Evolutionary conservation across 1,139 yeast genomes (phyloP).

Genomic region (Geotrichum fermentans): DNA sequence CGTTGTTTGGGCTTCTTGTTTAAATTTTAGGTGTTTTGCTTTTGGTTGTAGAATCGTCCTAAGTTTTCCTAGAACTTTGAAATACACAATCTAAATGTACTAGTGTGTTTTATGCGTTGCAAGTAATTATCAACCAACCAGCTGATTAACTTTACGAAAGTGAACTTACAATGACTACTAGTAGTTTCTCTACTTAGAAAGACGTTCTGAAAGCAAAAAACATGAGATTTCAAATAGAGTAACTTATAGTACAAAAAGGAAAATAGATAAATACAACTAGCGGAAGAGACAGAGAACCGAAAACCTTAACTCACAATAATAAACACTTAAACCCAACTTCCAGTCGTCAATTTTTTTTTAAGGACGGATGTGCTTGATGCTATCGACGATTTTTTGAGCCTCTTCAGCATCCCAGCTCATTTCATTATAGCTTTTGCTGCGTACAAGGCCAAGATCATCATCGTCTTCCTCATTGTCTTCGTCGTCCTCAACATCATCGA

Average conservation of each 20-base stretch:
- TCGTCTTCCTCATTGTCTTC: slow-evolving; percentile 23
- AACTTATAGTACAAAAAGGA: background rate
- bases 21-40: no score
- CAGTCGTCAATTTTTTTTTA: no score
- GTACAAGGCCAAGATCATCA: slow-evolving; percentile 33
- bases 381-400: background rate
- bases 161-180: no score
- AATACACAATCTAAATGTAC: no score
- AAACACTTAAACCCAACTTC: background rate
- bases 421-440: slow-evolving; percentile 33
- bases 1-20: no score
- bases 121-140: no score
- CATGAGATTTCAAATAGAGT: background rate
- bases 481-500: slow-evolving; percentile 23
- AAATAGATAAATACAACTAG: background rate
- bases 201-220: background rate
- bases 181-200: no score
- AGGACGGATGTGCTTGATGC: background rate
- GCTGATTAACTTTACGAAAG: no score
- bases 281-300: background rate
- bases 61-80: no score
- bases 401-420: background rate
- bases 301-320: background rate
- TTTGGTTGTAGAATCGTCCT: no score
- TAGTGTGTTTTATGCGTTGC: no score